Percentiles rank a stretch among this genome's conserved stretches.
phyloP scores from a whole-genome alignment of 2,329 filamentous ascomycete species.

The Diaporthe australafricana region DNA sequence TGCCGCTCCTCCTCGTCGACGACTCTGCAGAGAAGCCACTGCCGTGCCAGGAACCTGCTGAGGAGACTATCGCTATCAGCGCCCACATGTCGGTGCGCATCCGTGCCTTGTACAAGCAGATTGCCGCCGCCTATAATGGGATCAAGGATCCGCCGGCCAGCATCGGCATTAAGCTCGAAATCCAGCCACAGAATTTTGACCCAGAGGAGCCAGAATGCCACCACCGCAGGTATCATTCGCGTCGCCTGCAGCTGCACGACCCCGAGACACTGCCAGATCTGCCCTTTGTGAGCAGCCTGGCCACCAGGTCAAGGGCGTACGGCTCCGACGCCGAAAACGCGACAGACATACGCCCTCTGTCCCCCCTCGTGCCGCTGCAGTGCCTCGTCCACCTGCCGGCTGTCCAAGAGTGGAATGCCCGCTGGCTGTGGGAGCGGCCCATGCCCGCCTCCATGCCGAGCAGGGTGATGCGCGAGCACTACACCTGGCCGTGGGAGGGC shows the following conservation, averaged over 20 bases:
- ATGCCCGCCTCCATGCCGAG: background rate
- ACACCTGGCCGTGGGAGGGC: constrained; percentile 5
- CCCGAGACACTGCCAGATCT: constrained; percentile 12
- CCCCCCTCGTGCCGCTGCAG: background rate
- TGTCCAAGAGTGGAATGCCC: background rate
- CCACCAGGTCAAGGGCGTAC: background rate
- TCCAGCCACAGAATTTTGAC: constrained; percentile 2
- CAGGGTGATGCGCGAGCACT: background rate
- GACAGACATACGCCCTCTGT: constrained; percentile 5
- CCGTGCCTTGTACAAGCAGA: background rate
- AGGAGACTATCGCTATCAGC: background rate
- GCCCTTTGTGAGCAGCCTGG: background rate
- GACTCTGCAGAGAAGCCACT: background rate
- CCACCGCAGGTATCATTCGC: background rate
- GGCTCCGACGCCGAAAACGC: background rate
- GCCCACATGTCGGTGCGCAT: background rate
- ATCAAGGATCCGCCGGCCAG: background rate
- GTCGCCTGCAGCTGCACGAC: background rate
- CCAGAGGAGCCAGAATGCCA: background rate
- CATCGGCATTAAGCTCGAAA: constrained; percentile 1
- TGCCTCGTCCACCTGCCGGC: constrained; percentile 4
- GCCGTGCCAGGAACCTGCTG: background rate
- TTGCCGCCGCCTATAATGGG: background rate
- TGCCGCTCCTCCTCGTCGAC: background rate
- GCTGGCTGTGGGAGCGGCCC: background rate